phyloP scores from a whole-genome alignment of 108 stramenopile genomes.

The Nitzschia palea region DNA sequence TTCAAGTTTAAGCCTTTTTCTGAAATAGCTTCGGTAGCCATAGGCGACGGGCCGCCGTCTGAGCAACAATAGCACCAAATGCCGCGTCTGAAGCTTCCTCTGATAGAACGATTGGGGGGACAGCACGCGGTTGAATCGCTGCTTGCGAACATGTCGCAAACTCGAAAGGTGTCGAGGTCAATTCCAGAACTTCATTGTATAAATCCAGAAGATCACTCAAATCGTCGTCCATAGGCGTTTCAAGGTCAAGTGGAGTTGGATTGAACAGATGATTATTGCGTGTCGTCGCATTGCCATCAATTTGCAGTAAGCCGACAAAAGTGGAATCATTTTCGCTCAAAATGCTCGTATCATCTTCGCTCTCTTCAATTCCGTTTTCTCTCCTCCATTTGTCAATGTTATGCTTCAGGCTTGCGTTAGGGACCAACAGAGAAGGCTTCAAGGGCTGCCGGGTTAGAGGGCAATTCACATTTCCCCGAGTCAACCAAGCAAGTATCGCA shows the following conservation, averaged over 20 bases:
- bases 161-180: slow-evolving; percentile 1
- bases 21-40: background rate
- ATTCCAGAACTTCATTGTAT: slow-evolving; percentile 19
- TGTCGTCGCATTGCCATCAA: background rate
- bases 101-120: background rate
- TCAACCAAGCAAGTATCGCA: slow-evolving; percentile 37
- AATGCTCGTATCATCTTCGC: background rate
- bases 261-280: background rate
- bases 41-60: background rate
- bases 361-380: slow-evolving; percentile 6
- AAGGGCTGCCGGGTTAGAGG: slow-evolving; percentile 39
- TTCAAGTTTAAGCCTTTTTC: background rate
- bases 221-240: background rate
- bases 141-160: background rate
- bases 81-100: background rate
- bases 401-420: slow-evolving; percentile 18
- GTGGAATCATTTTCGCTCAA: background rate
- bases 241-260: background rate
- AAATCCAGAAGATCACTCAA: slow-evolving; percentile 5
- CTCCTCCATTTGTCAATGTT: slow-evolving; percentile 27
- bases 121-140: background rate
- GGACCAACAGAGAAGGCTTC: slow-evolving; percentile 14
- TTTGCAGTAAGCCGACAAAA: slow-evolving; percentile 4
- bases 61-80: background rate
- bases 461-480: slow-evolving; percentile 21